Evolutionary conservation across 225 moss, liverwort and hornwort genomes (phyloP), one percentile per base, ranked within the genome.

Genomic region (Lunularia cruciata): DNA sequence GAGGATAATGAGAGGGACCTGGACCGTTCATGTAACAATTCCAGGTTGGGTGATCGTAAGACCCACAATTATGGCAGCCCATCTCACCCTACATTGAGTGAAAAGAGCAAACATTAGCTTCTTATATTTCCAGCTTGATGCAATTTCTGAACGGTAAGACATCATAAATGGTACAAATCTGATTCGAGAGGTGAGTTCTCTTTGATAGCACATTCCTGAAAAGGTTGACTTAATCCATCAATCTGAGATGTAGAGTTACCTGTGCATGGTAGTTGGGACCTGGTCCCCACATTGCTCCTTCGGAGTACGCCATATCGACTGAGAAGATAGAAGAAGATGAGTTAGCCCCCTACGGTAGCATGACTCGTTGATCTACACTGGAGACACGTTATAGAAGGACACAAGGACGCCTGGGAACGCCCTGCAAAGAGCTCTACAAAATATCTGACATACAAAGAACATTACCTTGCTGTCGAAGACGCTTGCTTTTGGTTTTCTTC

Each of bases 11-110:
- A 52, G 78, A 72, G 18, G 82, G 82, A 0, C 82, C 78, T 38
- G 82, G 82, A 18, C 78, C 82, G 36, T 72, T 78, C 75, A 83
- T 72, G 18, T 63, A 72, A 65, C 82, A 83, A 75, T 72, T 75
- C 82, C 82, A 78, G 8, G 67, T 52, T 9, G 75, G 82, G 34
- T 83, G 82, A 10, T 83, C 78, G 39, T 53, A 83, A 31, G 78
- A 75, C 12, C 82, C 82, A 65, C 82, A 83, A 63, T 83, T 60
- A 49, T 75, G 52, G 51, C 82, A 83, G 52, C 78, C 67, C 27
- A 72, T 75, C 69, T 83, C 82, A 53, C 40, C 72, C 69, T 78
- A 63, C 75, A 82, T 33, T 35, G 30, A 32, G 15, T 47, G 20
- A 46, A 18, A 58, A 48, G 31, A 67, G 25, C 15, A 18, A 36